Evolutionary conservation across 2,329 filamentous ascomycete genomes (phyloP).

Genomic region (Tympanopsis confertula): DNA sequence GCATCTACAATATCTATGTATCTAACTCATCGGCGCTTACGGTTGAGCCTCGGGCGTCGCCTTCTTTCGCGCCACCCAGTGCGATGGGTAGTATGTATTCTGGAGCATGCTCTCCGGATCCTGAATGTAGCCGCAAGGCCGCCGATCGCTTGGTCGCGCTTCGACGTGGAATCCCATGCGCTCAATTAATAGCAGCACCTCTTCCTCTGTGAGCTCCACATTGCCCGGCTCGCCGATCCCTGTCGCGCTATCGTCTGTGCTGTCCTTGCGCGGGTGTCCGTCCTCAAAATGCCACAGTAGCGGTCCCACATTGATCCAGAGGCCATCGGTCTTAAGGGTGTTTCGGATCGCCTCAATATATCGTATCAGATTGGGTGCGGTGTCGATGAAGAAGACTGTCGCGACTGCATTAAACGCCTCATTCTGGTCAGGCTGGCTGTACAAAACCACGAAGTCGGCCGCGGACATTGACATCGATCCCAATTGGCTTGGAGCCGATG

Average conservation of each 20-base stretch:
- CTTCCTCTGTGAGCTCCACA: slow-evolving; percentile 81
- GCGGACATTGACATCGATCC: slow-evolving; percentile 86
- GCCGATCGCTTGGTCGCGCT: slow-evolving; percentile 50
- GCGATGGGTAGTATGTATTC: slow-evolving; percentile 67
- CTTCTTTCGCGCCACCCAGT: slow-evolving; percentile 77
- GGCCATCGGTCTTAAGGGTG: slow-evolving; percentile 65
- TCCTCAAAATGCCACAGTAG: slow-evolving; percentile 91
- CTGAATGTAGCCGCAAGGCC: slow-evolving; percentile 59
- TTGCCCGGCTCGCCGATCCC: slow-evolving; percentile 83
- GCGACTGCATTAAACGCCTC: slow-evolving; percentile 69
- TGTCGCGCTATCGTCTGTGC: slow-evolving; percentile 33
- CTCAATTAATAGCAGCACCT: slow-evolving; percentile 67
- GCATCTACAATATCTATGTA: no score
- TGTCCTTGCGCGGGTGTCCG: slow-evolving; percentile 35
- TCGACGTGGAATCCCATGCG: slow-evolving; percentile 69
- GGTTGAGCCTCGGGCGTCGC: no score
- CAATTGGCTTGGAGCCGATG: slow-evolving; percentile 6
- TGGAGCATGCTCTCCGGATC: slow-evolving; percentile 76
- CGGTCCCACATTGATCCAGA: slow-evolving; percentile 84
- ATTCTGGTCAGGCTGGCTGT: slow-evolving; percentile 50
- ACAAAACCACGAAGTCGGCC: slow-evolving; percentile 84
- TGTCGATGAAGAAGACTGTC: slow-evolving; percentile 93
- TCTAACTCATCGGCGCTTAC: no score
- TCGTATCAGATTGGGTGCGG: slow-evolving; percentile 79
- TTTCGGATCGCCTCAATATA: slow-evolving; percentile 76